Evolutionary conservation across 768 basidiomycete species (phyloP).

Genomic region (Suillus americanus): DNA sequence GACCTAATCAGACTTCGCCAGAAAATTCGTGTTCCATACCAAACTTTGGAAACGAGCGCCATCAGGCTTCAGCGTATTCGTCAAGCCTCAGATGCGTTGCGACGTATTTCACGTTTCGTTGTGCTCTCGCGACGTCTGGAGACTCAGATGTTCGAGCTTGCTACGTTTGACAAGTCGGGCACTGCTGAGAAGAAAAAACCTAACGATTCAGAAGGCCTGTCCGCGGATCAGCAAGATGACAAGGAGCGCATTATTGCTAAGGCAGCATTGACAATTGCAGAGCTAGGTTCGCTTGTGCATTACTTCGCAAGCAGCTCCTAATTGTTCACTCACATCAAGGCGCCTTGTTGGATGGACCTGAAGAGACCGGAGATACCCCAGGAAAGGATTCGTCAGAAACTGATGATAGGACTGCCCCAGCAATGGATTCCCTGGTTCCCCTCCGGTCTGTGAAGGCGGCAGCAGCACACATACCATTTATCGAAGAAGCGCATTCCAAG

Average conservation of each 20-base stretch:
- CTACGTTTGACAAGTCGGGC: conserved; percentile 6
- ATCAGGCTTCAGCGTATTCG: conserved; percentile 75
- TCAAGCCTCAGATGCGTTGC: conserved; percentile 79
- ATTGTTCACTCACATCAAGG: conserved; percentile 34
- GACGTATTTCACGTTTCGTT: conserved; percentile 83
- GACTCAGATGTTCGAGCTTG: conserved; percentile 77
- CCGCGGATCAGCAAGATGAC: conserved; percentile 61
- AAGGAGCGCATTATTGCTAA: conserved; percentile 88
- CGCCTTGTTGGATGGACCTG: conserved; percentile 48
- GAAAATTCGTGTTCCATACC: conserved; percentile 86
- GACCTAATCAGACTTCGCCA: conserved; percentile 59
- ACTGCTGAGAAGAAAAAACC: neutral
- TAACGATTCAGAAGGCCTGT: neutral
- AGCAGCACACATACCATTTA: conserved; percentile 63
- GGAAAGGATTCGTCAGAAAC: conserved; percentile 1
- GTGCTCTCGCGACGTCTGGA: conserved; percentile 81
- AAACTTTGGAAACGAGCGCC: conserved; percentile 70
- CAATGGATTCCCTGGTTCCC: conserved; percentile 40
- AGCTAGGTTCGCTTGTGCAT: conserved; percentile 58
- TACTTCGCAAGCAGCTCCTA: neutral
- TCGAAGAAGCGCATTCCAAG: conserved; percentile 67
- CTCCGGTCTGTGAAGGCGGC: conserved; percentile 77
- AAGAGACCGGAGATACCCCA: conserved; percentile 5
- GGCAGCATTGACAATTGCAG: conserved; percentile 92
- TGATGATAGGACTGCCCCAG: conserved; percentile 17